Evolutionary conservation across 108 stramenopile species (phyloP).

Genomic region (Nannochloropsis gaditana): DNA sequence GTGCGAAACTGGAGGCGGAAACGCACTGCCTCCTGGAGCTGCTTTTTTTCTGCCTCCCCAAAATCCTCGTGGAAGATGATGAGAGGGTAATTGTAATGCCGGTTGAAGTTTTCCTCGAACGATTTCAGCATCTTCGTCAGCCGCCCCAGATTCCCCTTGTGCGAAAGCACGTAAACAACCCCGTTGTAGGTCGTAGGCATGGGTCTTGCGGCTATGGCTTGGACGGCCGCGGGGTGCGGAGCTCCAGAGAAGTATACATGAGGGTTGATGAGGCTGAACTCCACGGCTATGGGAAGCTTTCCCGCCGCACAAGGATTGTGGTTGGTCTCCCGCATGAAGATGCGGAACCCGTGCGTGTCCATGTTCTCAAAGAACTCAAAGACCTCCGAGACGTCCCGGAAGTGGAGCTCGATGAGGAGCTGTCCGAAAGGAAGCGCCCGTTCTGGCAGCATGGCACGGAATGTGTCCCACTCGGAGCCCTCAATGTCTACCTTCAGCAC

Average conservation of each 20-base stretch:
- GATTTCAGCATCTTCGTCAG: neutral
- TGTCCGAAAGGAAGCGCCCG: conserved; percentile 21
- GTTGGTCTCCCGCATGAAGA: conserved; percentile 21
- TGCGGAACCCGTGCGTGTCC: conserved; percentile 9
- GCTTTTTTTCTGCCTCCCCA: neutral
- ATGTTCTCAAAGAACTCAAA: conserved; percentile 20
- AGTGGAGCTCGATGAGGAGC: conserved; percentile 23
- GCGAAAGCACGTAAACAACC: neutral
- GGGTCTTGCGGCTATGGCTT: neutral
- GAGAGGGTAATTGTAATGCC: conserved; percentile 7
- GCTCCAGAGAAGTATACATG: neutral
- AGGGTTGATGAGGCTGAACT: conserved; percentile 19
- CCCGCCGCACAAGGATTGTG: conserved; percentile 20
- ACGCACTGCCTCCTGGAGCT: neutral
- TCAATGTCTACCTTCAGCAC: conserved; percentile 26
- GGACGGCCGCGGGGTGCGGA: conserved; percentile 1
- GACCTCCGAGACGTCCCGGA: neutral
- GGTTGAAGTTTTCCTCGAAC: neutral
- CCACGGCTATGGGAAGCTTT: conserved; percentile 18
- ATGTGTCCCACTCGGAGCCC: conserved; percentile 22
- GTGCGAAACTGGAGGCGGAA: neutral
- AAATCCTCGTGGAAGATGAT: conserved; percentile 23
- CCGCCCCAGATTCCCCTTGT: conserved; percentile 9
- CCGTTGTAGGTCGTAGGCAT: neutral
- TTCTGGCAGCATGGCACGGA: neutral